Evolutionary conservation across 75 land plant species (phyloP).

Genomic region (Isoetes taiwanensis): DNA sequence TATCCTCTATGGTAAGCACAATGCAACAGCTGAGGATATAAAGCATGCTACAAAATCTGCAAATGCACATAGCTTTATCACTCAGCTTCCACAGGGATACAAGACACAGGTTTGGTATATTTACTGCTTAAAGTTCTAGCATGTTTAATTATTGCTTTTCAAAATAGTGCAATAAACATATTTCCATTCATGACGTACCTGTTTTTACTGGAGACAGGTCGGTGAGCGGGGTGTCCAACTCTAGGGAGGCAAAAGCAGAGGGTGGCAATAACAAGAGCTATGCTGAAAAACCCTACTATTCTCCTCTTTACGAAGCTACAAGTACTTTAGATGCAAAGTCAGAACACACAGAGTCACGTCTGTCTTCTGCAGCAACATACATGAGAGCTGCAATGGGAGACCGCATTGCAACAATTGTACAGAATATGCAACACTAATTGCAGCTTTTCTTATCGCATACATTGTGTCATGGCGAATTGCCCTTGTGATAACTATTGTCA

Average conservation of each 20-base stretch:
- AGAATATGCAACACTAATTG: too few species aligned
- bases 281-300: neutral
- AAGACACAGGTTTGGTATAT: neutral
- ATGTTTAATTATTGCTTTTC: neutral
- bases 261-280: neutral
- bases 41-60: neutral
- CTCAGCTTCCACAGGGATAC: neutral
- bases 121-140: neutral
- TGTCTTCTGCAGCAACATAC: neutral
- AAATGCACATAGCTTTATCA: neutral
- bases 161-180: too few species aligned
- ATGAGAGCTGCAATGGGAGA: neutral
- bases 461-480: too few species aligned
- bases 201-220: slow-evolving; percentile 2
- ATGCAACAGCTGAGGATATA: neutral
- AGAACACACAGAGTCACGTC: neutral
- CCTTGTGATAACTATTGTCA: too few species aligned
- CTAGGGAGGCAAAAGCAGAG: slow-evolving; percentile 3
- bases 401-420: too few species aligned
- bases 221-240: neutral
- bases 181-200: too few species aligned
- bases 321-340: neutral
- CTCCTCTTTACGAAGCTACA: slow-evolving; percentile 2
- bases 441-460: too few species aligned
- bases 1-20: neutral